Evolutionary conservation across 164 flowering plant species (phyloP), one percentile per base, ranked within the genome.

Genomic region (Nymphaea thermarum): DNA sequence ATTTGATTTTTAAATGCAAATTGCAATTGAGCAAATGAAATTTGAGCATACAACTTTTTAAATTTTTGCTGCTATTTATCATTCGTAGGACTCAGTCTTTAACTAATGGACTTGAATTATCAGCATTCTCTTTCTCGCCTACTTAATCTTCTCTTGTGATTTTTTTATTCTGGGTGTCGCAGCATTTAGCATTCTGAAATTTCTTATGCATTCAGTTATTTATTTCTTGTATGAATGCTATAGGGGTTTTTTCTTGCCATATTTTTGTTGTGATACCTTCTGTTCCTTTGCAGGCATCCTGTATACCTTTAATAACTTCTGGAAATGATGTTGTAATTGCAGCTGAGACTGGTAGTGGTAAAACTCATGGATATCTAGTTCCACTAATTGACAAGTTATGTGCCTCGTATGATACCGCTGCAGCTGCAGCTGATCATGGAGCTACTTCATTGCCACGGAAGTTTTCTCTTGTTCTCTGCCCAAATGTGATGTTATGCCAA

Each of bases 311-410:
- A 36, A 80, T 94, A 74, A 81, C 86, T 10, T 81, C 96, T 16
- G 96, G 90, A 45, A 82, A 78, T 60, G 98, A 94, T 79, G 91
- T 85, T 25, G 84, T 91, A 62, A 77, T 94, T 71, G 99, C 99
- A 57, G 98, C 99, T 12, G 99, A 94, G 85, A 94, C 99, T 59
- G 99, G 99, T 57, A 94, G 99, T 75, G 99, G 99, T 43, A 94
- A 94, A 79, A 94, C 99, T 17, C 89, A 94, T 76, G 85, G 92
- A 2, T 94, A 90, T 75, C 76, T 94, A 42, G 90, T 84, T 43
- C 99, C 99, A 8, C 69, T 94, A 57, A 75, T 91, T 67, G 79
- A 94, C 51, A 84, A 78, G 66, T 66, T 91, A 60, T 78, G 73
- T 62, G 25, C 44, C 53, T 45, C 18, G 12, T 11, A 44, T 17